Base-by-base conservation (phyloP, 1,284 basidiomycete species). In the Amylostereum chailletii region DNA sequence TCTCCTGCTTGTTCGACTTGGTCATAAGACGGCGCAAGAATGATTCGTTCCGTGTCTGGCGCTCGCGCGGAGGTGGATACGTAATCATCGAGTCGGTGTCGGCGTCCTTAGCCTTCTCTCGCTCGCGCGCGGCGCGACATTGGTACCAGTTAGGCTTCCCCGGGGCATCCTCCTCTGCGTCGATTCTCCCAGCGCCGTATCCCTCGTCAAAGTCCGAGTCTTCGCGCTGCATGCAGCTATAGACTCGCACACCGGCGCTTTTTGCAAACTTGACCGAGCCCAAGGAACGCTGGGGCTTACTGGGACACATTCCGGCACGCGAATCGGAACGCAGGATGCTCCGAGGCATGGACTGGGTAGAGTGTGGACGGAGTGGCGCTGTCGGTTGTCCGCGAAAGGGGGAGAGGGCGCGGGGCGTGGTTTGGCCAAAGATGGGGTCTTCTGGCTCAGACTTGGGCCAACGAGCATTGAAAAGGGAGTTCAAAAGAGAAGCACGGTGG, bases 121-220 rank as follows among this genome's bases (percentile, higher is more conserved):
- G 53, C 39, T 64, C 63, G 53, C 65, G 64, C 50, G 68, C 61
- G 19, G 19, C 5, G 67, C 56, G 9, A 5, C 42, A 7, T 30
- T 43, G n/a, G 42, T 10, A 43, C 42, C 27, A 19, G 36, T 37
- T 43, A 30, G 6, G 42, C 5, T 29, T 27, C 42, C 10, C 19
- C 19, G 19, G 19, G 19, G 42, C 42, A 6, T 30, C 42, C 42
- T 30, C 5, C 42, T 43, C 42, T 11, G 7, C 27, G 29, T 4
- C 27, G 6, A 40, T 40, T n/a, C 11, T 27, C 39, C 5, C 39
- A 7, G n/a, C 39, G n/a, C 11, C 39, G 6, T 40, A 27, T n/a
- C 39, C 29, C 39, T 11, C 39, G 5, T 27, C n/a, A 6, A 27
- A 11, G 6, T 40, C 39, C 11, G n/a, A 27, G 39, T 5, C 5